Evolutionary conservation across 1,284 basidiomycete genomes (phyloP).

Genomic region (Dichomitus squalens): DNA sequence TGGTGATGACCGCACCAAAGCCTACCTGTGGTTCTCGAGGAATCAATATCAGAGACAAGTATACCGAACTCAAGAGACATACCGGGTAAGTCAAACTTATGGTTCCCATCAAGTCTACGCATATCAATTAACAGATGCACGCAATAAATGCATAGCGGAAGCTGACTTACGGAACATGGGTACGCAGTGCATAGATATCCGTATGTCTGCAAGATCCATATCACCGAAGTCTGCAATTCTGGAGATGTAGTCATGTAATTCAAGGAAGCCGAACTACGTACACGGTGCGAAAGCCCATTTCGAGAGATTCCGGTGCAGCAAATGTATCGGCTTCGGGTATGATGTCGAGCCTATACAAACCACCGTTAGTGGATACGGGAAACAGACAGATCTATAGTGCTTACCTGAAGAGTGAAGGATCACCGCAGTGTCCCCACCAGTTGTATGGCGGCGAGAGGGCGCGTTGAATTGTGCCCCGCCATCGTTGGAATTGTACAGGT

Average conservation of each 20-base stretch:
- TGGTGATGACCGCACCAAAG: constrained; percentile 4
- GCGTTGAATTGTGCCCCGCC: constrained; percentile 11
- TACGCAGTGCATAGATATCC: too few species aligned
- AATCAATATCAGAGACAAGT: too few species aligned
- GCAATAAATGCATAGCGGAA: too few species aligned
- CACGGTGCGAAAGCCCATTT: constrained; percentile 4
- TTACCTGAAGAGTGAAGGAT: constrained; percentile 22
- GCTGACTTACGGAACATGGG: constrained; percentile 28
- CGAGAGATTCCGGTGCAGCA: constrained; percentile 13
- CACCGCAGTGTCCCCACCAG: too few species aligned
- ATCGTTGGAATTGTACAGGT: constrained; percentile 19
- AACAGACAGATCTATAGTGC: neutral
- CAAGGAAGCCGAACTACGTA: too few species aligned
- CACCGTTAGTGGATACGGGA: too few species aligned
- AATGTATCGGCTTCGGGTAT: constrained; percentile 27
- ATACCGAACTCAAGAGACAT: neutral
- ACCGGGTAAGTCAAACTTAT: constrained; percentile 17
- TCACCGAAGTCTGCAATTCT: constrained; percentile 20
- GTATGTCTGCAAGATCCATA: constrained; percentile 23
- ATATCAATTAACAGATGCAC: constrained; percentile 13
- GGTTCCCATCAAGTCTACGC: constrained; percentile 19
- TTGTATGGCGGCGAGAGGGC: too few species aligned
- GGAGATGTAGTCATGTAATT: neutral
- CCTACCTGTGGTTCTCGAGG: neutral
- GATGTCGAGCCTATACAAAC: constrained; percentile 17